Conservation (phyloP, 2,329 filamentous ascomycete genomes). For the Aspergillus ruber region DNA sequence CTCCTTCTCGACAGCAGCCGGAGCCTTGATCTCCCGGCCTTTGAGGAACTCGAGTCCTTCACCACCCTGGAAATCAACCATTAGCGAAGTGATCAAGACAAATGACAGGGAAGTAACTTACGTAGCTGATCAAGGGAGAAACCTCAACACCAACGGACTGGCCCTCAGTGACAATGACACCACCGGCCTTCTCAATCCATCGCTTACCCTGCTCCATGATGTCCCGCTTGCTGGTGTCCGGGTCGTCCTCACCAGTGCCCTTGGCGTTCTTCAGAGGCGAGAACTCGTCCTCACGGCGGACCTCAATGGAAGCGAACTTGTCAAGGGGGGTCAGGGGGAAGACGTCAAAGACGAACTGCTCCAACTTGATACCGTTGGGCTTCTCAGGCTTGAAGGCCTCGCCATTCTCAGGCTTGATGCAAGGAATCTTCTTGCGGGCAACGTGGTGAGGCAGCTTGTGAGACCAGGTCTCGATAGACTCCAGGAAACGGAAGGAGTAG, state of each 20-base stretch:
- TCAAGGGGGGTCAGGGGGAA: conserved; percentile 81
- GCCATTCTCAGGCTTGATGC: conserved; percentile 67
- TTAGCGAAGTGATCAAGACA: not conserved
- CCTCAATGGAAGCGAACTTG: conserved; percentile 93
- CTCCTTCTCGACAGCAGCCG: conserved; percentile 59
- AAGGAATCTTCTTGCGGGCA: conserved; percentile 96
- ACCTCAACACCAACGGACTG: conserved; percentile 68
- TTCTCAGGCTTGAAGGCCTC: conserved; percentile 83
- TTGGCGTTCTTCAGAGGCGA: conserved; percentile 89
- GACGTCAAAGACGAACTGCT: conserved; percentile 98
- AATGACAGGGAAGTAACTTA: conserved; percentile 48
- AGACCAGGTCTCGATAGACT: conserved; percentile 80
- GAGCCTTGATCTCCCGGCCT: conserved; percentile 54
- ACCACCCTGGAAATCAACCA: conserved; percentile 43
- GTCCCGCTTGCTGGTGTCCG: conserved; percentile 83
- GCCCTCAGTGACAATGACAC: conserved; percentile 60
- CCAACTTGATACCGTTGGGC: conserved; percentile 96
- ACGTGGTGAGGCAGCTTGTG: conserved; percentile 89
- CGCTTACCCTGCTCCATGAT: conserved; percentile 84
- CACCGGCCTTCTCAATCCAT: conserved; percentile 77
- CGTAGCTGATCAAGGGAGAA: conserved; percentile 89
- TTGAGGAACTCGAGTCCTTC: conserved; percentile 59
- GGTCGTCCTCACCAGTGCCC: conserved; percentile 85
- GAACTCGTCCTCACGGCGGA: conserved; percentile 95
- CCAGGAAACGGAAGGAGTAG: conserved; percentile 90